Conservation (phyloP, 2,329 filamentous ascomycete species). For the Fusarium aywerte region DNA sequence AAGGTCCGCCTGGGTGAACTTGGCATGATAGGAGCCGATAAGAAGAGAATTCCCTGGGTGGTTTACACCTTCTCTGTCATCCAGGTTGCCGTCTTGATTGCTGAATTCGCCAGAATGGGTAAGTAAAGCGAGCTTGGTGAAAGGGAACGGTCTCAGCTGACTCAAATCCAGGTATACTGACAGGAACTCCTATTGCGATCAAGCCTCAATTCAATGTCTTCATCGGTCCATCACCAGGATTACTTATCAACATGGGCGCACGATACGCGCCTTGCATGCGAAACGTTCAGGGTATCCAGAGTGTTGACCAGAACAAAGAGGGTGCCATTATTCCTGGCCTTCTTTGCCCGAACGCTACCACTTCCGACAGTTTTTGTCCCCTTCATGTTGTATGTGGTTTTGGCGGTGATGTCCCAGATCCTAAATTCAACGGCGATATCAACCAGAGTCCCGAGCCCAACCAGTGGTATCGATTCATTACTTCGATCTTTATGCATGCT, state of each 20-base stretch:
- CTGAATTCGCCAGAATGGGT: constrained; percentile 87
- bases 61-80: constrained; percentile 81
- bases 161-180: constrained; percentile 70
- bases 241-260: constrained; percentile 97
- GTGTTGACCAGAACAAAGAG: constrained; percentile 49
- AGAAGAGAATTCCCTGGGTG: constrained; percentile 76
- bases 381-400: constrained; percentile 88
- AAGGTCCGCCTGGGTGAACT: constrained; percentile 68
- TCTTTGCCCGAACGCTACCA: constrained; percentile 85
- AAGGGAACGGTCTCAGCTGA: constrained; percentile 14
- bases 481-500: constrained; percentile 94
- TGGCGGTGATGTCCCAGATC: constrained; percentile 72
- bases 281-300: constrained; percentile 74
- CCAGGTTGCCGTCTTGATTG: constrained; percentile 88
- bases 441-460: constrained; percentile 73
- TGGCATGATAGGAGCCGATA: constrained; percentile 67
- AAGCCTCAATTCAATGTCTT: constrained; percentile 93
- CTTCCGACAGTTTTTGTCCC: constrained; percentile 69
- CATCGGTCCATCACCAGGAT: constrained; percentile 91
- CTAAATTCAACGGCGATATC: constrained; percentile 64
- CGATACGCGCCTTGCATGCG: constrained; percentile 96
- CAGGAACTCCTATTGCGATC: constrained; percentile 80
- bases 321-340: constrained; percentile 61
- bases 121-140: constrained; percentile 48
- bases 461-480: constrained; percentile 97